Conservation (phyloP, 1,284 basidiomycete genomes). For the Boletus sp. region DNA sequence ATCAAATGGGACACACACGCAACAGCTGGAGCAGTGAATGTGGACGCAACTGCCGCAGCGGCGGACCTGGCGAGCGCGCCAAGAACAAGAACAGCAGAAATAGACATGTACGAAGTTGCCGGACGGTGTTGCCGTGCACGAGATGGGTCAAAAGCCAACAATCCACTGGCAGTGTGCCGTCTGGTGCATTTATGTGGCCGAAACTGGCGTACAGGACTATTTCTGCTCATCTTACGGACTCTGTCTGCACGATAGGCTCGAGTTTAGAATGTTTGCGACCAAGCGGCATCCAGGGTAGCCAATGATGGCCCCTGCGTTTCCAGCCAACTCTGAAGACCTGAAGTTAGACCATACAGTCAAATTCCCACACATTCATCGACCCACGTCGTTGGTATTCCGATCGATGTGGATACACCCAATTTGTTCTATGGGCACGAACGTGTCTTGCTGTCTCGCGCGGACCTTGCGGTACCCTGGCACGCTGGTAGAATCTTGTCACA, state of each 20-base stretch:
- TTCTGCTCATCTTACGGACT: neutral
- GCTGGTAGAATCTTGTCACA: neutral
- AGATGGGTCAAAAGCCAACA: neutral
- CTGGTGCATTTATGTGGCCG: conserved; percentile 16
- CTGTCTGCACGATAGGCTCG: neutral
- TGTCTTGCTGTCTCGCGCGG: conserved; percentile 8
- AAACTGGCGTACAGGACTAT: neutral
- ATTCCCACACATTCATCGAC: neutral
- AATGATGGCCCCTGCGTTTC: neutral
- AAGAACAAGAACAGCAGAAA: conserved; percentile 16
- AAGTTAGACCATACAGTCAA: neutral
- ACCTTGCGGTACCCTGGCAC: conserved; percentile 1
- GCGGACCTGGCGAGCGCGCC: conserved; percentile 14
- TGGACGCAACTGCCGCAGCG: neutral
- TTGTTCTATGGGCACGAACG: conserved; percentile 13
- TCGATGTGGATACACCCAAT: neutral
- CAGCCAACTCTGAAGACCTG: neutral
- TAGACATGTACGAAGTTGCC: conserved; percentile 12
- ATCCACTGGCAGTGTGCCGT: neutral
- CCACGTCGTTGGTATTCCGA: neutral
- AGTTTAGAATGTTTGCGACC: neutral
- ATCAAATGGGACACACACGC: neutral
- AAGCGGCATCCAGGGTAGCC: too few species aligned
- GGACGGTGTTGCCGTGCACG: neutral
- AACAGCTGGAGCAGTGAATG: neutral